Evolutionary conservation across 1,284 basidiomycete species (phyloP), one percentile per base, ranked within the genome.

Genomic region (Apiotrichum veenhuisii): DNA sequence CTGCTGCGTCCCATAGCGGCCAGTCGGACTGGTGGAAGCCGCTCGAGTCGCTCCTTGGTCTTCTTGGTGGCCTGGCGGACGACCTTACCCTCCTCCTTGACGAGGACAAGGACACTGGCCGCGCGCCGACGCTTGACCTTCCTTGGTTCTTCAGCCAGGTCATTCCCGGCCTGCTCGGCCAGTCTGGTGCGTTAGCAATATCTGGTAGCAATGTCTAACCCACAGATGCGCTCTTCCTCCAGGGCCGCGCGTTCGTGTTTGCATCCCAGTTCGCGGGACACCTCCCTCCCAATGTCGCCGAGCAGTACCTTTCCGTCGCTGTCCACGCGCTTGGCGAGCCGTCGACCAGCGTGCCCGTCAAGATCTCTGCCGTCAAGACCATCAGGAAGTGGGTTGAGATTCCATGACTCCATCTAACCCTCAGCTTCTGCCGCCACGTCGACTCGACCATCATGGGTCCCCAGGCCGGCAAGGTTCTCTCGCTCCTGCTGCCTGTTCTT

Each of bases 201-300:
- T 20, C 8, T 23, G 40, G 9, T 17, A 34, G 9, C 14, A 15
- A 3, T 20, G 14, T 30, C 27, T 20, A 25, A 20, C 34, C 33
- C 7, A 11, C 59, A 91, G 91, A 89, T 17, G 83, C 82, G 52
- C 89, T 91, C 0, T 97, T 97, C 82, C 77, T 98, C 47, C 93
- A 96, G 76, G 96, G 95, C 11, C 83, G 95, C 55, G 89, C 87
- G 2, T 96, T 98, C 62, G 90, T 98, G 40, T 95, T 98, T 68
- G 91, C 92, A 0, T 92, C 90, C 67, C 88, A 94, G 71, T 97
- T 86, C 68, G 84, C 90, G 0, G 84, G 85, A 57, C 76, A 87
- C 4, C 80, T 98, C 10, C 87, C 91, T 0, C 65, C 81, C 2
- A 80, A 85, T 53, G 80, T 92, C 42, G 85, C 87, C 2, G 83